Evolutionary conservation across 1,139 yeast genomes (phyloP), one percentile per base, ranked within the genome.

Genomic region (Candida glucosophila): DNA sequence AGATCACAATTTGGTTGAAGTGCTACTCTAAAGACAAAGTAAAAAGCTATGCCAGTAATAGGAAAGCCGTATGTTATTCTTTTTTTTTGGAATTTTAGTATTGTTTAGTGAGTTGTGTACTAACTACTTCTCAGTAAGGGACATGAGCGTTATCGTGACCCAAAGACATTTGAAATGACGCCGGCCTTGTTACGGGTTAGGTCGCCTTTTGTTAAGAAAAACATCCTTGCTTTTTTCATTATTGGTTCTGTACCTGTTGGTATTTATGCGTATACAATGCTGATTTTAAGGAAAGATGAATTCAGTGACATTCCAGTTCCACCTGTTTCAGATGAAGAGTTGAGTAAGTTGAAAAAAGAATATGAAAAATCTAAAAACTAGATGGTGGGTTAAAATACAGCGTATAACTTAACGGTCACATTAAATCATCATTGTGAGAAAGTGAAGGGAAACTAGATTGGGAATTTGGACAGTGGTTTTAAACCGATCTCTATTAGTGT

Each of bases 161-260:
- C 76, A 27, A 63, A 65, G 44, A 82, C 93, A 13, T 79, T 76
- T 57, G 81, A 81, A 49, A 86, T 86, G 86, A 82, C 95, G 3
- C 95, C 95, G 12, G 95, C 95, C 6, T 77, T 88, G 63, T 64
- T 83, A 42, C 66, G 97, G 40, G 95, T 95, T 24, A 72, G 97
- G 49, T 67, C 70, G 31, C 96, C 95, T 22, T 88, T 71, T 48
- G 80, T 86, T 57, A 72, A 76, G 68, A 75, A 68, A 44, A 88
- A 88, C 52, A 67, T 79, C 47, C 55, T 72, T 12, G 72, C 77
- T 0, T 72, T 88, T 29, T 61, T 63, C 12, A 51, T 68, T 0
- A 60, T 82, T 13, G 55, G 75, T 12, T 68, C 78, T 10, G 55
- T 83, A 26, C 78, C 92, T 4, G 58, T 70, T 12, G 77, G 80